Conservation (phyloP, 2,329 filamentous ascomycete genomes). For the Colletotrichum abscissum region DNA sequence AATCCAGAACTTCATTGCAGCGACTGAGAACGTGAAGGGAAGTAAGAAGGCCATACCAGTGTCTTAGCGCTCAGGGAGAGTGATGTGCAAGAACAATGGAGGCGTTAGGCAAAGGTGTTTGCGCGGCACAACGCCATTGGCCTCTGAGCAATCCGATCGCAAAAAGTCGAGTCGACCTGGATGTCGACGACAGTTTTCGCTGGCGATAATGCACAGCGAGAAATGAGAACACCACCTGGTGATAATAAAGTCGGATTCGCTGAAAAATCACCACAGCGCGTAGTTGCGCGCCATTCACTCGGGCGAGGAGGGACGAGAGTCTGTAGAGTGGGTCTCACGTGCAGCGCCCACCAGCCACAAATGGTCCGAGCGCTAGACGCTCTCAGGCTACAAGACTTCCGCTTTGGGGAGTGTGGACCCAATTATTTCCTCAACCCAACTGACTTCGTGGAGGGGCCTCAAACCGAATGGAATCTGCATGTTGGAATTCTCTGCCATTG, state of each 20-base stretch:
- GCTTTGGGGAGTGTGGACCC: neutral
- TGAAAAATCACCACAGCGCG: slow-evolving; percentile 35
- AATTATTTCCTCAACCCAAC: neutral
- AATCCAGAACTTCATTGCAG: neutral
- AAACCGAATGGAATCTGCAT: neutral
- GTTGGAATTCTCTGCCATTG: neutral
- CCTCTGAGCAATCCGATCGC: slow-evolving; percentile 6
- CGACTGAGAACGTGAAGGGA: neutral
- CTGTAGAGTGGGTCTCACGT: slow-evolving; percentile 37
- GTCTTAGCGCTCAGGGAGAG: slow-evolving; percentile 24
- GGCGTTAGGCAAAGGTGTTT: slow-evolving; percentile 19
- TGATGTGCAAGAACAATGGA: slow-evolving; percentile 28
- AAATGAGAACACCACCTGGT: slow-evolving; percentile 6
- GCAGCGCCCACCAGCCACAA: slow-evolving; percentile 35
- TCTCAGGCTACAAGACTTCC: slow-evolving; percentile 9
- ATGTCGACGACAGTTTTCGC: slow-evolving; percentile 8
- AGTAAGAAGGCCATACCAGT: slow-evolving; percentile 22
- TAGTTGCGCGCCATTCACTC: slow-evolving; percentile 30
- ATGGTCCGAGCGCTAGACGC: slow-evolving; percentile 19
- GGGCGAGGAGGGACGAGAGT: slow-evolving; percentile 27
- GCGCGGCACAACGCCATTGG: slow-evolving; percentile 21
- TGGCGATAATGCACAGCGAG: slow-evolving; percentile 11
- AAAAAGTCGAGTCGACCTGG: neutral
- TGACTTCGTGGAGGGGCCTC: neutral
- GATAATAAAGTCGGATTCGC: slow-evolving; percentile 25